Evolutionary conservation across 2,329 filamentous ascomycete species (phyloP).

Genomic region (Aspergillus sp.): DNA sequence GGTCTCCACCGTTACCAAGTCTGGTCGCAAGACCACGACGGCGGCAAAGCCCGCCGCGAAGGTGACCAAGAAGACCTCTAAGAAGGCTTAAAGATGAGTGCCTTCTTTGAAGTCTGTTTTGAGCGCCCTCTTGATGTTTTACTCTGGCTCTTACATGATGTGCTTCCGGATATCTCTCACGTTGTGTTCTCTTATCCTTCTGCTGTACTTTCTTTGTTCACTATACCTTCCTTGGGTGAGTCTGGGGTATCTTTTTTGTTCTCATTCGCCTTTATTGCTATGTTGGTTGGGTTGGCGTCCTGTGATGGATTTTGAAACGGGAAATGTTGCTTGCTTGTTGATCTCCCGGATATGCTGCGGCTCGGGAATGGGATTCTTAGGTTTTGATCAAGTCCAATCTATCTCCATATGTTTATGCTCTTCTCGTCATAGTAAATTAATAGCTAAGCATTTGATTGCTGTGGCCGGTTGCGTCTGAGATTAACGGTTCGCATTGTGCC

Average conservation of each 20-base stretch:
- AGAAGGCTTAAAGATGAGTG: constrained; percentile 40
- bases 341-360: constrained; percentile 22
- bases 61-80: constrained; percentile 52
- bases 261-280: constrained; percentile 26
- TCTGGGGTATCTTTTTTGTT: constrained; percentile 31
- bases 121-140: constrained; percentile 26
- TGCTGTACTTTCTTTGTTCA: constrained; percentile 37
- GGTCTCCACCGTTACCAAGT: constrained; percentile 80
- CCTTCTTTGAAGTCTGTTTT: constrained; percentile 17
- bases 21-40: constrained; percentile 79
- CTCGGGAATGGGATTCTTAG: constrained; percentile 29
- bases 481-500: not conserved
- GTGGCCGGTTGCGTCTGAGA: not conserved
- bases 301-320: constrained; percentile 41
- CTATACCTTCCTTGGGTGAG: constrained; percentile 23
- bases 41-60: constrained; percentile 52
- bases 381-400: constrained; percentile 11
- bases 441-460: not conserved
- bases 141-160: constrained; percentile 23
- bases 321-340: constrained; percentile 32
- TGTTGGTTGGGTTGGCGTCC: constrained; percentile 42
- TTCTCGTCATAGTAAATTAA: not conserved
- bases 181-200: constrained; percentile 36
- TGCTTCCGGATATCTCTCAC: constrained; percentile 24
- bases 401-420: not conserved